These are phyloP conservation scores for Tilletiaria anomala DNA, from an alignment of 1,284 basidiomycete genomes.

Conservation along the genomic window DNA sequence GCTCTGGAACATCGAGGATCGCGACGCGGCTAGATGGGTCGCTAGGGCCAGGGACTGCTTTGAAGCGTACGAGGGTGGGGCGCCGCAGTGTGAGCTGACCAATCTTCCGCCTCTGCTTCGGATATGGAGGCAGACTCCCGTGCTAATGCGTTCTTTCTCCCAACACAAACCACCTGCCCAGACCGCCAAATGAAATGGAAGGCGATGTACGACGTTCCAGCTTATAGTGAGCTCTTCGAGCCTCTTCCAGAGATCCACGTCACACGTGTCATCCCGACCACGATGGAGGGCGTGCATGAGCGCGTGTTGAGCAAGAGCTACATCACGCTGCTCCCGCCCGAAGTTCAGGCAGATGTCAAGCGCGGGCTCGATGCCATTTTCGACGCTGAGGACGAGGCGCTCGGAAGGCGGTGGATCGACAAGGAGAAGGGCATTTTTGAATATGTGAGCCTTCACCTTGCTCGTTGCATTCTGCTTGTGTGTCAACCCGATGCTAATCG, in stretches of 20 bases:
- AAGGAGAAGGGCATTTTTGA: not conserved
- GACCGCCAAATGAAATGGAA: not conserved
- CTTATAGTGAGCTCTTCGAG: not conserved
- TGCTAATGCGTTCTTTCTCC: too few species aligned
- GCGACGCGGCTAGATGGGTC: not conserved
- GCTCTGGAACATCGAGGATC: slow-evolving; percentile 1
- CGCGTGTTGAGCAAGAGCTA: not conserved
- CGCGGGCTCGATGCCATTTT: not conserved
- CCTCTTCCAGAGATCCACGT: not conserved
- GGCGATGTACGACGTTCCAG: not conserved
- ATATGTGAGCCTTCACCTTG: not conserved
- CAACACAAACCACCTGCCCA: too few species aligned
- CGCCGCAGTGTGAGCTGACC: too few species aligned
- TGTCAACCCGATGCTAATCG: too few species aligned
- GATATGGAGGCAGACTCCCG: too few species aligned
- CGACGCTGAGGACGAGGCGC: not conserved
- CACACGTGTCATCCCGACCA: not conserved
- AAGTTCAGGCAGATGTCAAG: not conserved
- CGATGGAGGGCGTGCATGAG: not conserved
- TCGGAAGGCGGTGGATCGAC: not conserved
- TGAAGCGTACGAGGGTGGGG: not conserved
- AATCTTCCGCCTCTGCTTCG: too few species aligned
- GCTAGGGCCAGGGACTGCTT: not conserved
- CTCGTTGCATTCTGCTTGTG: too few species aligned
- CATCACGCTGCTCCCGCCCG: not conserved